Percentiles rank a stretch among this genome's conserved stretches.
phyloP scores from a whole-genome alignment of 2,329 filamentous ascomycete species.

The Onygenales sp. region DNA sequence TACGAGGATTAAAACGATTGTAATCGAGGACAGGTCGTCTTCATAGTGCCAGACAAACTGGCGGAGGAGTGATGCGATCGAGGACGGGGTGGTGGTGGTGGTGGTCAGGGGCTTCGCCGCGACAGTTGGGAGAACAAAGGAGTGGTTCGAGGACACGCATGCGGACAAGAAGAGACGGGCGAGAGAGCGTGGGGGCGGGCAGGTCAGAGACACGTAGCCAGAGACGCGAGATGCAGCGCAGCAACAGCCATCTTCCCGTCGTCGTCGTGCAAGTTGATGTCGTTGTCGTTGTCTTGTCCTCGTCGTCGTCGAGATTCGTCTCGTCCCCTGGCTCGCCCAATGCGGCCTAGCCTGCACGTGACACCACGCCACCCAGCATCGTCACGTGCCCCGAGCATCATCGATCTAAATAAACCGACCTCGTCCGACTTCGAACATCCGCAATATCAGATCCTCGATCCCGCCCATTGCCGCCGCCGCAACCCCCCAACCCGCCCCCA shows the following conservation, averaged over 20 bases:
- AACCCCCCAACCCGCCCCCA: not conserved
- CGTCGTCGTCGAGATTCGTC: too few relatives aligned
- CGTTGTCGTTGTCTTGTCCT: not conserved
- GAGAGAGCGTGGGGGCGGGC: not conserved
- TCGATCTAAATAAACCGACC: constrained; percentile 10
- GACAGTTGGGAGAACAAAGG: not conserved
- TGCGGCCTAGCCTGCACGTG: not conserved
- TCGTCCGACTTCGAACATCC: not conserved
- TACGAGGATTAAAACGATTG: not conserved
- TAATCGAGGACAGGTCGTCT: not conserved
- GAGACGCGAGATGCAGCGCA: not conserved
- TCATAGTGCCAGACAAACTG: constrained; percentile 1
- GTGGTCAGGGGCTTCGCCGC: not conserved
- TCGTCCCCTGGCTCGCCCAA: not conserved
- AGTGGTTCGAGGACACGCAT: not conserved
- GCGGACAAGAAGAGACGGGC: not conserved
- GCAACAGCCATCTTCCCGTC: not conserved
- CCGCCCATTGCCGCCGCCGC: not conserved
- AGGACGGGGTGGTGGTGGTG: not conserved
- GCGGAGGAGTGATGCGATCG: not conserved
- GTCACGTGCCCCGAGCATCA: constrained; percentile 3
- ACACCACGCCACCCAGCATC: not conserved
- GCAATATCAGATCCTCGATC: not conserved
- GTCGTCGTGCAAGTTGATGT: not conserved
- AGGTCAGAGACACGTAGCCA: not conserved